Evolutionary conservation across 2,329 filamentous ascomycete genomes (phyloP).

Genomic region (Neospermospora avenae): DNA sequence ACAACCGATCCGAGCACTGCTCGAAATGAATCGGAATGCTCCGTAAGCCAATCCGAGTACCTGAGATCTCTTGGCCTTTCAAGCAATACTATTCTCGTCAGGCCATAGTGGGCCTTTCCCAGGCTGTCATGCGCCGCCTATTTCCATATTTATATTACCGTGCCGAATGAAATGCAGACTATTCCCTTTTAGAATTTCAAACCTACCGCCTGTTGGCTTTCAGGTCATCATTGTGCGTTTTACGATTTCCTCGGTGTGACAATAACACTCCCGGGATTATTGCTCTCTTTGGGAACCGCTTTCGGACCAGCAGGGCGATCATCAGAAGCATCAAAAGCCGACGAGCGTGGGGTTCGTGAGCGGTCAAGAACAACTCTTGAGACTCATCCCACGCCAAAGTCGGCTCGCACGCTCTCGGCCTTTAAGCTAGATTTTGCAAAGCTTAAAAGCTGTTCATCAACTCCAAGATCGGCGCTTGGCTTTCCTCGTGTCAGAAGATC

Average conservation of each 20-base stretch:
- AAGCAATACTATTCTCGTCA: neutral
- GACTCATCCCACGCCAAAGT: neutral
- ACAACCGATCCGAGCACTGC: neutral
- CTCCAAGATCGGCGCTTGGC: constrained; percentile 6
- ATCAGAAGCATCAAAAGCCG: constrained; percentile 2
- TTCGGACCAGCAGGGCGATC: neutral
- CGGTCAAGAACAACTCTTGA: neutral
- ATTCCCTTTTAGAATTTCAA: neutral
- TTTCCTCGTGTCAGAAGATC: constrained; percentile 9
- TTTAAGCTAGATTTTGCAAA: neutral
- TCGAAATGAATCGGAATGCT: neutral
- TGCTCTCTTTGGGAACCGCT: neutral
- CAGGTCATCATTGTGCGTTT: constrained; percentile 14
- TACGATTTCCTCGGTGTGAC: constrained; percentile 11
- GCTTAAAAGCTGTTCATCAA: constrained; percentile 6
- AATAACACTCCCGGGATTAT: neutral
- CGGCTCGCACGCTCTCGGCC: neutral
- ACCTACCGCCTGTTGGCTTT: neutral
- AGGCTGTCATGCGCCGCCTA: constrained; percentile 1
- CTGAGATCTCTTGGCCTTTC: neutral
- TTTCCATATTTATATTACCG: constrained; percentile 16
- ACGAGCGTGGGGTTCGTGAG: neutral
- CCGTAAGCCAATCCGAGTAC: neutral
- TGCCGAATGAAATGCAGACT: constrained; percentile 13
- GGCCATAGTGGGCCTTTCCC: neutral